phyloP scores from a whole-genome alignment of 345 rosid genomes.

The Citrus hindsii region DNA sequence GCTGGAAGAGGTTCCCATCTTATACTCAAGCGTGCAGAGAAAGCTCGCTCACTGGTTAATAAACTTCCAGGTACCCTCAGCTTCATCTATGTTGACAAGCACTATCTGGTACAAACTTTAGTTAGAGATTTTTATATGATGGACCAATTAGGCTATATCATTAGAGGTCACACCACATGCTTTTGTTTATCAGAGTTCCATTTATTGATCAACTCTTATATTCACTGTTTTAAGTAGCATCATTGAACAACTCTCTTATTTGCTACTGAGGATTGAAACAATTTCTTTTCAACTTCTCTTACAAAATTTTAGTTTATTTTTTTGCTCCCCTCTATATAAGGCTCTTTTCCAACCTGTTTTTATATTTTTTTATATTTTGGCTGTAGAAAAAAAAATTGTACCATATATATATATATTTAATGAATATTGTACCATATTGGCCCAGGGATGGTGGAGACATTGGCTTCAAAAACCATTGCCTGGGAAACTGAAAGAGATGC shows the following conservation, averaged over 20 bases:
- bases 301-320: not conserved
- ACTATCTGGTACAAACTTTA: not conserved
- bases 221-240: not conserved
- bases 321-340: not conserved
- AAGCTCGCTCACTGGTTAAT: slow-evolving; percentile 87
- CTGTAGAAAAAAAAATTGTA: not conserved
- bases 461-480: slow-evolving; percentile 73
- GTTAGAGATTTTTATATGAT: not conserved
- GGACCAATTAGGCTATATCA: not conserved
- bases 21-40: slow-evolving; percentile 94
- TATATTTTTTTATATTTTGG: not conserved
- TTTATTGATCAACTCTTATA: not conserved
- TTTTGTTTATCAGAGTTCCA: not conserved
- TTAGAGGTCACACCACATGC: not conserved
- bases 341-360: not conserved
- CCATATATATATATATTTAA: no score
- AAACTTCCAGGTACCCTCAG: slow-evolving; percentile 49
- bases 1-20: slow-evolving; percentile 99
- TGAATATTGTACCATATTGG: not conserved
- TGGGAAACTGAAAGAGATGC: slow-evolving; percentile 89
- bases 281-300: not conserved
- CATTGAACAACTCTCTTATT: not conserved
- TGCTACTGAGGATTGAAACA: not conserved
- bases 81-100: not conserved
- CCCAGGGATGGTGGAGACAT: slow-evolving; percentile 79